A percentile compares a stretch with the other conserved stretches of the same genome.
phyloP scores from a whole-genome alignment of 768 basidiomycete genomes.

The Leccinellum rugosiceps region DNA sequence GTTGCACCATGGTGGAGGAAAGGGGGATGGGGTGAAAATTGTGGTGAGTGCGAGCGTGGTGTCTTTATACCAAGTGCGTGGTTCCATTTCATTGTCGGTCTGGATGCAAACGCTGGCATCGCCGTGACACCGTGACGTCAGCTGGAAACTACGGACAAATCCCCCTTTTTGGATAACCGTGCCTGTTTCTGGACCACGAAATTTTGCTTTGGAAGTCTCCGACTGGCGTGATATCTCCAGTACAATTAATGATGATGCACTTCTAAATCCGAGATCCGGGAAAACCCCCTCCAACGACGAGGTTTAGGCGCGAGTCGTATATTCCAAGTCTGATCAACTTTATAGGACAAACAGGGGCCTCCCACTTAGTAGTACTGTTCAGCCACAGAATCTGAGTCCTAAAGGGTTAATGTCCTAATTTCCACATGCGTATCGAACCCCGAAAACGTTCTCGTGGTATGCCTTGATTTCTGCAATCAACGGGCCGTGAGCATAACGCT shows the following conservation, averaged over 20 bases:
- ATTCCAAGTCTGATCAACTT: not conserved
- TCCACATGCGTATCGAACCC: conserved; percentile 15
- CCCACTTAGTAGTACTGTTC: no score
- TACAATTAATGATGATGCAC: no score
- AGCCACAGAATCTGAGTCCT: no score
- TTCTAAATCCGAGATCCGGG: no score
- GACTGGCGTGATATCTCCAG: no score
- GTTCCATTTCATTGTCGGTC: conserved; percentile 13
- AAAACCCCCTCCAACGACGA: not conserved
- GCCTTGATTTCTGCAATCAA: conserved; percentile 63
- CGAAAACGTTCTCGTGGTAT: conserved; percentile 47
- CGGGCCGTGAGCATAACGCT: not conserved
- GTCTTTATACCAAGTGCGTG: not conserved
- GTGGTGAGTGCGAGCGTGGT: not conserved
- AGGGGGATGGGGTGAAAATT: not conserved
- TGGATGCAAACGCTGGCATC: not conserved
- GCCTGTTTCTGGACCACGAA: not conserved
- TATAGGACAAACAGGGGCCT: no score
- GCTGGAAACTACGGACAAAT: not conserved
- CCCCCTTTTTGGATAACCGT: conserved; percentile 1
- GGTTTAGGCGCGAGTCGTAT: no score
- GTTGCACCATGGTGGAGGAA: conserved; percentile 15
- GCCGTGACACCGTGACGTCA: conserved; percentile 23
- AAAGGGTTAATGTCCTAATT: not conserved
- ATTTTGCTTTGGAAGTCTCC: not conserved